A percentile compares a stretch with the other conserved stretches of the same genome.
phyloP scores from a whole-genome alignment of 2,329 filamentous ascomycete species.

The Leptoxyphium fumago region DNA sequence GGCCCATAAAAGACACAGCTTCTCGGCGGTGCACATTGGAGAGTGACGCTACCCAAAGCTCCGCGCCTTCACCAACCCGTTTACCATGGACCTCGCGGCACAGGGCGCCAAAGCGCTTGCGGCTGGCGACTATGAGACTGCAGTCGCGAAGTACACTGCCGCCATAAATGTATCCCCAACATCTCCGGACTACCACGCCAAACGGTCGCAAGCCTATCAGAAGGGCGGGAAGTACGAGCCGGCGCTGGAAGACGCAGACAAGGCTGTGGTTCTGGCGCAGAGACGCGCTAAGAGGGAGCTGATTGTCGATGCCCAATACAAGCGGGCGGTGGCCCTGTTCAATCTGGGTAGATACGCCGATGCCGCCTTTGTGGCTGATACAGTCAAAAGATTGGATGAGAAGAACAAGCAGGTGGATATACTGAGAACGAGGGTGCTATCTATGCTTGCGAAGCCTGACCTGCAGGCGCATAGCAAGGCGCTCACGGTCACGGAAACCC shows the following conservation, averaged over 20 bases:
- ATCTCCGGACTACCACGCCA: constrained; percentile 66
- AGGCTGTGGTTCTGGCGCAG: constrained; percentile 48
- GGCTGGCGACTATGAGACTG: constrained; percentile 48
- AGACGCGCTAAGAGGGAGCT: constrained; percentile 59
- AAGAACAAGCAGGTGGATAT: constrained; percentile 42
- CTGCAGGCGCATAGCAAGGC: constrained; percentile 34
- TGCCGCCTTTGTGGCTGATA: constrained; percentile 53
- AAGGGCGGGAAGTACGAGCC: constrained; percentile 37
- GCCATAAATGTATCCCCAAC: constrained; percentile 48
- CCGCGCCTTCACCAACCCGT: no score
- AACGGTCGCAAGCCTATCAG: constrained; percentile 66
- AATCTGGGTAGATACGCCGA: constrained; percentile 59
- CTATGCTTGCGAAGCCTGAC: constrained; percentile 20
- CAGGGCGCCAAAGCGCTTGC: constrained; percentile 48
- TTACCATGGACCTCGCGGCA: constrained; percentile 8
- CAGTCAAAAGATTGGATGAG: constrained; percentile 38
- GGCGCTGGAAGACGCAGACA: constrained; percentile 32
- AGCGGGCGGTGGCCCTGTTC: constrained; percentile 60
- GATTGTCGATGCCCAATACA: constrained; percentile 68
- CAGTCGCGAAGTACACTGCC: constrained; percentile 51
- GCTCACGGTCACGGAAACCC: constrained; percentile 37
- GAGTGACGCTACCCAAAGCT: no score
- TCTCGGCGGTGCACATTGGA: no score
- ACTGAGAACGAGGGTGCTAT: constrained; percentile 20
- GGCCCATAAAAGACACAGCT: no score